Conservation (phyloP, 805 yeast species). For the Metschnikowia vanudenii region DNA sequence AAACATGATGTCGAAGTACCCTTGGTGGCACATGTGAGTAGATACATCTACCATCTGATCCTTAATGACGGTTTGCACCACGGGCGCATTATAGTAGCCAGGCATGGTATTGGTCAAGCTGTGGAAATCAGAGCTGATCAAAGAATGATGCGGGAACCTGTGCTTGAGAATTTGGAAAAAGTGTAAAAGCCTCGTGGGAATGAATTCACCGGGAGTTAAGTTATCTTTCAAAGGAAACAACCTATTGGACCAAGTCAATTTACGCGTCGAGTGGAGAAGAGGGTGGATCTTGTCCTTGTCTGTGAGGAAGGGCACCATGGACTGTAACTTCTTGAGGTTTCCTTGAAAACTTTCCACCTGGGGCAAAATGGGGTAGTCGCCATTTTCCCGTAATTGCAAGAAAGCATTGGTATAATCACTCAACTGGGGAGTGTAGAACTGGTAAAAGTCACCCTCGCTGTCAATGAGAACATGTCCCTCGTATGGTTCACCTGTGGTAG, state of each 20-base stretch:
- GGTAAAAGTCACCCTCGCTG: constrained; percentile 70
- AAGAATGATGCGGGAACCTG: constrained; percentile 71
- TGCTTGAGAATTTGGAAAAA: constrained; percentile 61
- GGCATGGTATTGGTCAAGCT: constrained; percentile 44
- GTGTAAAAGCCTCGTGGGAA: constrained; percentile 74
- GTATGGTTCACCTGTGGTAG: constrained; percentile 59
- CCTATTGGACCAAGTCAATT: constrained; percentile 46
- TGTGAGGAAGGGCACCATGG: constrained; percentile 29
- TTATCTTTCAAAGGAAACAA: constrained; percentile 66
- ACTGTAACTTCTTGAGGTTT: constrained; percentile 26
- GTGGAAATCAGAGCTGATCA: constrained; percentile 71
- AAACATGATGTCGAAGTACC: constrained; percentile 82
- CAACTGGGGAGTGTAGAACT: constrained; percentile 63
- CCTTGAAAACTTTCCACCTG: constrained; percentile 23
- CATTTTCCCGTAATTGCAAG: constrained; percentile 53
- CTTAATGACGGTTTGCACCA: constrained; percentile 72
- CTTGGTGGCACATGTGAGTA: constrained; percentile 81
- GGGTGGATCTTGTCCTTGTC: constrained; percentile 53
- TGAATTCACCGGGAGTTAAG: constrained; percentile 69
- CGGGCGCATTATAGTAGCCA: constrained; percentile 69
- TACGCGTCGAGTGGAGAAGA: constrained; percentile 46
- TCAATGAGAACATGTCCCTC: constrained; percentile 80
- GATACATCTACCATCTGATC: constrained; percentile 66
- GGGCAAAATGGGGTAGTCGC: constrained; percentile 37
- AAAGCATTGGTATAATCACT: constrained; percentile 56